Conservation (phyloP, 140 eudicot genomes). For the Ambrosia hybrid region DNA sequence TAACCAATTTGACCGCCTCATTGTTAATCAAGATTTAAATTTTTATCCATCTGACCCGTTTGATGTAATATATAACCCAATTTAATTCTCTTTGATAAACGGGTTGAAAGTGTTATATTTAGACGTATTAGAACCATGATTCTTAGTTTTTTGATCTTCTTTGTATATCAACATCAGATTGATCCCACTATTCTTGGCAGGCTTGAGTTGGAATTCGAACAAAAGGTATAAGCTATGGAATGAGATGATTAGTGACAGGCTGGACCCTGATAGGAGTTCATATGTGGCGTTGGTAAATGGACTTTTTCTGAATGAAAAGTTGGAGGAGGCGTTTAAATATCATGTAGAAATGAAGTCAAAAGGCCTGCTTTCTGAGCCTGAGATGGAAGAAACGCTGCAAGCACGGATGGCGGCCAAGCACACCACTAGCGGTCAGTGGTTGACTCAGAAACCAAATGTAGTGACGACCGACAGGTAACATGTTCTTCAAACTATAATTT, state of each 20-base stretch:
- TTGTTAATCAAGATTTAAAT: not conserved
- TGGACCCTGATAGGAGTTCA: conserved; percentile 68
- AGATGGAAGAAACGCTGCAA: conserved; percentile 64
- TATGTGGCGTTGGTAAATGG: conserved; percentile 74
- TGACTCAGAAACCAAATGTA: conserved; percentile 14
- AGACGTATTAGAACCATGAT: not conserved
- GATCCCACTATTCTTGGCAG: too few species aligned
- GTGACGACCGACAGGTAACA: not conserved
- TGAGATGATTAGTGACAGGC: conserved; percentile 57
- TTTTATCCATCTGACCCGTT: not conserved
- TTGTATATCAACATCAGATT: too few species aligned
- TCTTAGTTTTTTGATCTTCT: too few species aligned
- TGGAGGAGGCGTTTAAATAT: conserved; percentile 71
- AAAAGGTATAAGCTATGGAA: conserved; percentile 48
- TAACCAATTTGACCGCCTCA: not conserved
- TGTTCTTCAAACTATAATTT: not conserved
- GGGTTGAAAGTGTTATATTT: conserved; percentile 2
- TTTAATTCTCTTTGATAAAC: not conserved
- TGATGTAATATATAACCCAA: not conserved
- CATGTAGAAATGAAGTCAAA: conserved; percentile 78
- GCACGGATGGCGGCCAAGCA: conserved; percentile 53
- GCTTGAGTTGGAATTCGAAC: too few species aligned
- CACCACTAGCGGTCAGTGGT: conserved; percentile 9
- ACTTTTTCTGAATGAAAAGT: conserved; percentile 74
- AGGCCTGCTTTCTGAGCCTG: conserved; percentile 60